These are phyloP conservation scores for Juncus inflexus DNA, from an alignment of 176 grass and related monocot species.

Conservation along the genomic window DNA sequence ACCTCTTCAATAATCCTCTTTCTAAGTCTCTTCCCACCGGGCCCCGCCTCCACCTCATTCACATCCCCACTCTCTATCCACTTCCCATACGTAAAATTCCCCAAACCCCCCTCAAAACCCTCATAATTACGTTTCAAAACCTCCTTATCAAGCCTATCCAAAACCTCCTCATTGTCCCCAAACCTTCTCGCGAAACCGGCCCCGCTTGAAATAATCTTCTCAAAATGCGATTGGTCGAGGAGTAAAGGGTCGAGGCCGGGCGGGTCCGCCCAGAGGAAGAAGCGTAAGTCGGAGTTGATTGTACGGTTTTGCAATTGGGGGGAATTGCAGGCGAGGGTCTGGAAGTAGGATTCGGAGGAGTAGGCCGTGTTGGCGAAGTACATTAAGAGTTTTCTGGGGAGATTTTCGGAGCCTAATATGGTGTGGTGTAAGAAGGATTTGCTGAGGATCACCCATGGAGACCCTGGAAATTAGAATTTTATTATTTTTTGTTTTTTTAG, in stretches of 20 bases:
- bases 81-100: slow-evolving; percentile 27
- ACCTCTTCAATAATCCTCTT: slow-evolving; percentile 32
- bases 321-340: slow-evolving; percentile 72
- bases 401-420: slow-evolving; percentile 58
- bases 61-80: slow-evolving; percentile 39
- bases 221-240: slow-evolving; percentile 44
- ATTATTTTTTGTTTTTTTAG: neutral
- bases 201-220: slow-evolving; percentile 42
- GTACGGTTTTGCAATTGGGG: slow-evolving; percentile 50
- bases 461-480: slow-evolving; percentile 38
- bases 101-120: neutral
- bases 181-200: slow-evolving; percentile 69
- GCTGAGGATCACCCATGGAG: slow-evolving; percentile 79
- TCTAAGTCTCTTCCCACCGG: slow-evolving; percentile 31
- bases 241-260: slow-evolving; percentile 52
- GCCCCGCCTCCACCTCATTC: slow-evolving; percentile 34
- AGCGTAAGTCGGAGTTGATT: slow-evolving; percentile 43
- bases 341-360: slow-evolving; percentile 78
- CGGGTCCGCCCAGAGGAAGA: slow-evolving; percentile 67
- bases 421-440: slow-evolving; percentile 58
- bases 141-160: slow-evolving; percentile 50
- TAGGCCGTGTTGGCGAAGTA: slow-evolving; percentile 59
- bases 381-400: slow-evolving; percentile 65
- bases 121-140: slow-evolving; percentile 30
- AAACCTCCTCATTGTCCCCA: slow-evolving; percentile 35